Percentiles rank a stretch among this genome's conserved stretches.
Conservation (phyloP, 2,329 filamentous ascomycete species). For the Cladosporium velox region DNA sequence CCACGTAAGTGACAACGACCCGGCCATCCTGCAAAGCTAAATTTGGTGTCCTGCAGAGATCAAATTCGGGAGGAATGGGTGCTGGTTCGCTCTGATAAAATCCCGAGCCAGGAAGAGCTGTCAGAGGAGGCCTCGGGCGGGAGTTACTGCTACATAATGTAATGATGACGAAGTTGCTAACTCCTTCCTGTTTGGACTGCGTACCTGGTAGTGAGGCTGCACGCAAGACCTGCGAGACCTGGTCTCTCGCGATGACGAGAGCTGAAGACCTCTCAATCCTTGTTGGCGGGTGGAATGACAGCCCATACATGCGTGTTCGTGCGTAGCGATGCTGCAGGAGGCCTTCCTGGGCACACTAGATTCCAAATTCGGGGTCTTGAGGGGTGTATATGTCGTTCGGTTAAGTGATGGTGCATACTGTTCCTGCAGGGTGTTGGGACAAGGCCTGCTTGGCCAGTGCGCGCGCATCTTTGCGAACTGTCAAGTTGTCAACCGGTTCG, state of each 20-base stretch:
- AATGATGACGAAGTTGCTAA: neutral
- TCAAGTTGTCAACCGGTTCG: neutral
- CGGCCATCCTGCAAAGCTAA: neutral
- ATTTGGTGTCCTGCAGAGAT: neutral
- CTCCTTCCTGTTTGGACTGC: neutral
- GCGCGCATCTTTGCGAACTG: no score
- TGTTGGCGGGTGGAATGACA: neutral
- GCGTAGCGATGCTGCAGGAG: neutral
- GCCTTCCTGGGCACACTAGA: neutral
- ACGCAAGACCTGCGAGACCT: neutral
- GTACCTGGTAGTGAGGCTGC: neutral
- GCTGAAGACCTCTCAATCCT: neutral
- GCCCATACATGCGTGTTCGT: neutral
- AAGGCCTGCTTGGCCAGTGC: neutral
- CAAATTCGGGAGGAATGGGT: neutral
- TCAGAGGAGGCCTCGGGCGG: neutral
- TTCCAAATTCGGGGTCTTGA: neutral
- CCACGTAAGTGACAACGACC: neutral
- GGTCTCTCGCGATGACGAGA: neutral
- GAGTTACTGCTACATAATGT: slow-evolving; percentile 3
- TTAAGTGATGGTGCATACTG: neutral
- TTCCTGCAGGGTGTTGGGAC: neutral
- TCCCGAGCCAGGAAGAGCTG: neutral
- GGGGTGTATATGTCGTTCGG: slow-evolving; percentile 1
- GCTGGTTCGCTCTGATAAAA: slow-evolving; percentile 1